These are phyloP conservation scores for Colletotrichum abscissum DNA, from an alignment of 2,329 filamentous ascomycete genomes.

Conservation along the genomic window DNA sequence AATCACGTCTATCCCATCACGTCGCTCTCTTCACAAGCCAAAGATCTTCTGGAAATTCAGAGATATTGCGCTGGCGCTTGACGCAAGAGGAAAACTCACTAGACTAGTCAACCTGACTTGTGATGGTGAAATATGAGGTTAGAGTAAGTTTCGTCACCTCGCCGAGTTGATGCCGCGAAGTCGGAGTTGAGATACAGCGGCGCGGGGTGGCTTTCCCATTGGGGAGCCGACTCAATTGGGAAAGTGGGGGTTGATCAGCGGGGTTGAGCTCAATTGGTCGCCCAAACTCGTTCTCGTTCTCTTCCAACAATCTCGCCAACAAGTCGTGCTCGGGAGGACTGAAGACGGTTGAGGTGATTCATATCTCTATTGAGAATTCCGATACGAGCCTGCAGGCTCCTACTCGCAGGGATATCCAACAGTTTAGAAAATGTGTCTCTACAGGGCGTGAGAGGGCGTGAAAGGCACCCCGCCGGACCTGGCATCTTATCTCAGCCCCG, in stretches of 20 bases:
- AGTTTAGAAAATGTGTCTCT: neutral
- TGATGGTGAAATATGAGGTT: neutral
- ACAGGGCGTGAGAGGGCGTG: neutral
- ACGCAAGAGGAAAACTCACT: neutral
- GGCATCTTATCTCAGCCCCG: neutral
- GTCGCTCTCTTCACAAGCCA: neutral
- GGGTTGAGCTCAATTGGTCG: conserved; percentile 15
- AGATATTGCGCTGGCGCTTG: neutral
- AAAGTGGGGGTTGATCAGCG: conserved; percentile 22
- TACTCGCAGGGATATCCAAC: no score
- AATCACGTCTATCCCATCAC: neutral
- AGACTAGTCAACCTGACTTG: neutral
- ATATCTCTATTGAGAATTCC: no score
- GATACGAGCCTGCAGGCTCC: fast-evolving
- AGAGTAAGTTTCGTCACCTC: neutral
- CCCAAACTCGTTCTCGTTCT: neutral
- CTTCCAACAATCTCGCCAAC: no score
- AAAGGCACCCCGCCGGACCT: neutral
- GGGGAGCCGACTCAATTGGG: neutral
- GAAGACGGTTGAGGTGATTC: no score
- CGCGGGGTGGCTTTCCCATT: conserved; percentile 22
- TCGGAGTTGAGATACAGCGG: neutral
- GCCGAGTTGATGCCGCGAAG: neutral
- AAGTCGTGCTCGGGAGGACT: no score
- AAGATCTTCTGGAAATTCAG: neutral